A percentile compares a stretch with the other conserved stretches of the same genome.
These are phyloP conservation scores for Neurospora sp. DNA, from an alignment of 495 filamentous ascomycete genomes.

Conservation along the genomic window DNA sequence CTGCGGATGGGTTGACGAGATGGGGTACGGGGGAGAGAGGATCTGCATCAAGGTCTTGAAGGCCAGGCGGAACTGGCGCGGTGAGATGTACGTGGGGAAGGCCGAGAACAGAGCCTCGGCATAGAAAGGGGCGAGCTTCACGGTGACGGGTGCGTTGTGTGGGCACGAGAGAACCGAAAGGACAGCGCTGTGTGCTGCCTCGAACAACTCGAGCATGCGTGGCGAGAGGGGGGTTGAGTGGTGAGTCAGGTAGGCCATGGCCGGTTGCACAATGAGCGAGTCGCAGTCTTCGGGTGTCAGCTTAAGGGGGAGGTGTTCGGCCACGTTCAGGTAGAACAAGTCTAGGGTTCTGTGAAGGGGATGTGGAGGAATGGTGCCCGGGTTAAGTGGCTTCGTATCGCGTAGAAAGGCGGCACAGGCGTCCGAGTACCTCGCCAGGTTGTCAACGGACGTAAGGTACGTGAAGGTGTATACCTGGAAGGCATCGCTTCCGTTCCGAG, in stretches of 20 bases:
- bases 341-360: conserved; percentile 72
- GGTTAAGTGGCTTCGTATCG: conserved; percentile 46
- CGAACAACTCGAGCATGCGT: conserved; percentile 61
- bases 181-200: conserved; percentile 81
- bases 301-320: conserved; percentile 73
- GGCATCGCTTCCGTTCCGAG: conserved; percentile 58
- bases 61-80: conserved; percentile 84
- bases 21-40: conserved; percentile 67
- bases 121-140: conserved; percentile 73
- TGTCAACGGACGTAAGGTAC: conserved; percentile 80
- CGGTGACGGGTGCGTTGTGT: conserved; percentile 59
- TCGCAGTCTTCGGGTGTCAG: conserved; percentile 58
- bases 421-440: conserved; percentile 62
- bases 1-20: conserved; percentile 60
- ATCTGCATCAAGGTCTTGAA: conserved; percentile 85
- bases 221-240: conserved; percentile 34
- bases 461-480: conserved; percentile 80
- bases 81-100: conserved; percentile 75
- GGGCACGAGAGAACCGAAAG: conserved; percentile 76
- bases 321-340: conserved; percentile 84
- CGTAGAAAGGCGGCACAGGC: conserved; percentile 61
- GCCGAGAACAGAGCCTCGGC: conserved; percentile 72
- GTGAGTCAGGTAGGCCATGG: conserved; percentile 66
- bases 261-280: conserved; percentile 61
- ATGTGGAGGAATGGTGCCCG: conserved; percentile 58